A percentile compares a stretch with the other conserved stretches of the same genome.
These are phyloP conservation scores for Fusarium fracticaudum DNA, from an alignment of 2,329 filamentous ascomycete species.

Conservation along the genomic window DNA sequence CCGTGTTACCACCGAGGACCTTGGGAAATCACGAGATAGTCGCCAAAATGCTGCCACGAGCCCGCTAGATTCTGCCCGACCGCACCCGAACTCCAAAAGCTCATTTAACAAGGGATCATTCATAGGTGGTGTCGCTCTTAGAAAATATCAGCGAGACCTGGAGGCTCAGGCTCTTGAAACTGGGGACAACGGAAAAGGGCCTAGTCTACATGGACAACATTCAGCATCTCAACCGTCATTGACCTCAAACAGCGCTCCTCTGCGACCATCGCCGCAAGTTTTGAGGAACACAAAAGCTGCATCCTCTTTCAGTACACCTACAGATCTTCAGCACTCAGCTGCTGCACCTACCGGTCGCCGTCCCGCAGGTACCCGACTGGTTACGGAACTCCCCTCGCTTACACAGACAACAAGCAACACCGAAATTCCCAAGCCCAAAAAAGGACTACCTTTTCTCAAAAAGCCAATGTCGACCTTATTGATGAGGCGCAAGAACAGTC, in stretches of 20 bases:
- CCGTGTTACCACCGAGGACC: constrained; percentile 57
- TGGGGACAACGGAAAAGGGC: constrained; percentile 28
- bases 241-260: constrained; percentile 40
- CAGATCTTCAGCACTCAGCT: constrained; percentile 55
- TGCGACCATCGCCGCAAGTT: constrained; percentile 36
- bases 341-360: constrained; percentile 51
- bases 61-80: constrained; percentile 36
- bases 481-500: constrained; percentile 64
- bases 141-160: constrained; percentile 58
- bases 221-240: constrained; percentile 29
- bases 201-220: constrained; percentile 22
- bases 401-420: constrained; percentile 44
- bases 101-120: constrained; percentile 56
- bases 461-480: constrained; percentile 69
- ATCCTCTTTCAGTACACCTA: constrained; percentile 58
- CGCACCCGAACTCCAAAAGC: constrained; percentile 44
- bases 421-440: constrained; percentile 60
- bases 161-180: constrained; percentile 38
- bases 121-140: constrained; percentile 64
- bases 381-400: constrained; percentile 49
- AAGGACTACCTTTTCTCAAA: constrained; percentile 66
- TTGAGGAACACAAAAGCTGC: constrained; percentile 46
- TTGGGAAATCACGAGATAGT: constrained; percentile 38
- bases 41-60: constrained; percentile 40
- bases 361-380: constrained; percentile 53